phyloP scores from a whole-genome alignment of 2,329 filamentous ascomycete genomes.

The Eutypella sp. region DNA sequence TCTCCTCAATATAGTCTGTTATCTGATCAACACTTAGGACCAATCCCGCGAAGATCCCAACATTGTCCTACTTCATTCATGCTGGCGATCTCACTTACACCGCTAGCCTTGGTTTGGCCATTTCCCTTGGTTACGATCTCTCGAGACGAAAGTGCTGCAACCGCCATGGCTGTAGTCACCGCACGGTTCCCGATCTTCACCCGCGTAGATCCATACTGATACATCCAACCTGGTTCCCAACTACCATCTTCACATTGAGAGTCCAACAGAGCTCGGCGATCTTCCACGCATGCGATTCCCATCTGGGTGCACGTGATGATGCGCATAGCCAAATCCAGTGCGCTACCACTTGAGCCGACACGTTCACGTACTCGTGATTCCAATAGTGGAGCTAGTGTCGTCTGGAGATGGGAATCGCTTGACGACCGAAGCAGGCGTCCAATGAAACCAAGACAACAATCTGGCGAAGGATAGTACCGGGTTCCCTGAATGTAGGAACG shows the following conservation, averaged over 20 bases:
- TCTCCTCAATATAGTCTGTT: no score
- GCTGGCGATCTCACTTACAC: background rate
- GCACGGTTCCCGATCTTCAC: slow-evolving; percentile 12
- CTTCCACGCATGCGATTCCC: slow-evolving; percentile 12
- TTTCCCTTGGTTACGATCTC: background rate
- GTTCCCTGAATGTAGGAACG: slow-evolving; percentile 28
- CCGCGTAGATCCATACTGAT: slow-evolving; percentile 12
- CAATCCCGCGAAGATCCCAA: no score
- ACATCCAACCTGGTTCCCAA: slow-evolving; percentile 24
- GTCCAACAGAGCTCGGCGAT: slow-evolving; percentile 14
- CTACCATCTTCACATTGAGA: slow-evolving; percentile 29
- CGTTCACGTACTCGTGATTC: slow-evolving; percentile 18
- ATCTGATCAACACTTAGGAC: no score
- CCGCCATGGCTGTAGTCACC: slow-evolving; percentile 12
- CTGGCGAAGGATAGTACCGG: slow-evolving; percentile 25
- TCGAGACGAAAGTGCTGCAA: slow-evolving; percentile 9
- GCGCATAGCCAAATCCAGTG: slow-evolving; percentile 23
- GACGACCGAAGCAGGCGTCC: slow-evolving; percentile 16
- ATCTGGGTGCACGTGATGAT: slow-evolving; percentile 23
- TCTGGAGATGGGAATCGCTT: slow-evolving; percentile 14
- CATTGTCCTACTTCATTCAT: background rate
- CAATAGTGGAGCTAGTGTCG: slow-evolving; percentile 17
- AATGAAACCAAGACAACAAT: slow-evolving; percentile 29
- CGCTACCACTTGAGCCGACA: slow-evolving; percentile 17
- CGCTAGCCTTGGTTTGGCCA: background rate